A percentile compares a stretch with the other conserved stretches of the same genome.
Evolutionary conservation across 106 monocot genomes (phyloP).

Genomic region (Allium cepa): DNA sequence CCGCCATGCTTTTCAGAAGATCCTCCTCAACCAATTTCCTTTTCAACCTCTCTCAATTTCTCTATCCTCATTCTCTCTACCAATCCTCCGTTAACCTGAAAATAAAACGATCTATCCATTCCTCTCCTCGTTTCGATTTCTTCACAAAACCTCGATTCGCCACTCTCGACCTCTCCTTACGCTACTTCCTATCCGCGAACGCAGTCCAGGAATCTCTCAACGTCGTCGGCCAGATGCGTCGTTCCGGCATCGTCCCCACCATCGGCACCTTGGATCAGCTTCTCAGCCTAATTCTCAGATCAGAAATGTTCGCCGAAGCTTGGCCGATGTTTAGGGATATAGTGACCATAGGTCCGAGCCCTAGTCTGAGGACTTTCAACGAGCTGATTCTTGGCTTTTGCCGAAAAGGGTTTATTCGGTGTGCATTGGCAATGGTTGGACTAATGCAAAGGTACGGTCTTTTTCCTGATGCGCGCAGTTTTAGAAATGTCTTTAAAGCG

Average conservation of each 20-base stretch:
- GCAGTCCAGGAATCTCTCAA: slow-evolving; percentile 36
- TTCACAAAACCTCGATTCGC: slow-evolving; percentile 26
- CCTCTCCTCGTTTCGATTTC: slow-evolving; percentile 18
- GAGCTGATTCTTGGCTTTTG: slow-evolving; percentile 77
- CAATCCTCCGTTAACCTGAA: slow-evolving; percentile 14
- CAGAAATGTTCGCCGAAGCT: slow-evolving; percentile 21
- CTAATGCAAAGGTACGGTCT: slow-evolving; percentile 43
- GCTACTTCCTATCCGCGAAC: slow-evolving; percentile 42
- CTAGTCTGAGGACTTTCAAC: slow-evolving; percentile 47
- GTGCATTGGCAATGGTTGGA: slow-evolving; percentile 34
- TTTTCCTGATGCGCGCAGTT: slow-evolving; percentile 51
- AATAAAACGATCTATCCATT: not conserved
- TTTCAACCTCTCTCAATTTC: too few species aligned
- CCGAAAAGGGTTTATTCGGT: slow-evolving; percentile 22
- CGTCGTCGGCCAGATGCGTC: slow-evolving; percentile 23
- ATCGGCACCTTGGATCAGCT: slow-evolving; percentile 36
- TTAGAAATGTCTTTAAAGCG: slow-evolving; percentile 75
- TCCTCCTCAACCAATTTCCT: too few species aligned
- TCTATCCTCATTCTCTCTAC: slow-evolving; percentile 12
- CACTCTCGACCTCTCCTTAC: slow-evolving; percentile 43
- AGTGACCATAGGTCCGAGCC: slow-evolving; percentile 47
- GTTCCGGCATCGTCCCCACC: slow-evolving; percentile 15
- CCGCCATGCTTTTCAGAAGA: too few species aligned
- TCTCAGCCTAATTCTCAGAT: slow-evolving; percentile 41
- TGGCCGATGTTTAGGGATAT: slow-evolving; percentile 49